Conservation (phyloP, 1,284 basidiomycete species). For the Marasmius fiardii region DNA sequence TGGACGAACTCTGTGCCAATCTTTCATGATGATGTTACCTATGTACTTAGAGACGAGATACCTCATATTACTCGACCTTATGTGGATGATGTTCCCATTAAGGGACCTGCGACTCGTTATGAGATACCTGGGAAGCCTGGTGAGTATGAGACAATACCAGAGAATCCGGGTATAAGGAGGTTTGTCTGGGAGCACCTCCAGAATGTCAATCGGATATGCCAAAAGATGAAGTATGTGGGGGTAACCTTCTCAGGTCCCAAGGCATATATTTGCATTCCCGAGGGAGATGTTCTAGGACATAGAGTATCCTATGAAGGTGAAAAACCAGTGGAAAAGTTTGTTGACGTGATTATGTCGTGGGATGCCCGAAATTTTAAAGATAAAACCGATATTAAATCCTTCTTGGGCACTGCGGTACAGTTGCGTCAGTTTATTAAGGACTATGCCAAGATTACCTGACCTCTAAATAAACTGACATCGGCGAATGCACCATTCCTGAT, state of each 20-base stretch:
- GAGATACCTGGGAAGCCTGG: too few species aligned
- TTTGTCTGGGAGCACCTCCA: too few species aligned
- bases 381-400: slow-evolving; percentile 13
- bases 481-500: slow-evolving; percentile 20
- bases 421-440: slow-evolving; percentile 20
- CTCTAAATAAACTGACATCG: slow-evolving; percentile 12
- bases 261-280: too few species aligned
- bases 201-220: too few species aligned
- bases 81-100: slow-evolving; percentile 29
- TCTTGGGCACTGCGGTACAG: slow-evolving; percentile 20
- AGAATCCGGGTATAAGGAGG: too few species aligned
- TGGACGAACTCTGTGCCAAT: slow-evolving; percentile 37
- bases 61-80: slow-evolving; percentile 28
- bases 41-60: slow-evolving; percentile 33
- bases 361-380: slow-evolving; percentile 15
- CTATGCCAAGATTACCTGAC: slow-evolving; percentile 17
- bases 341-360: slow-evolving; percentile 12
- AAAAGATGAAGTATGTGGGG: too few species aligned
- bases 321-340: slow-evolving; percentile 15
- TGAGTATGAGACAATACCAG: too few species aligned
- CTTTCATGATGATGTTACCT: slow-evolving; percentile 31
- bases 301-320: slow-evolving; percentile 14
- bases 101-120: too few species aligned
- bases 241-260: too few species aligned
- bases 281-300: background rate